These are phyloP conservation scores for Vigna mungo DNA, from an alignment of 306 rosid genomes.

Conservation along the genomic window DNA sequence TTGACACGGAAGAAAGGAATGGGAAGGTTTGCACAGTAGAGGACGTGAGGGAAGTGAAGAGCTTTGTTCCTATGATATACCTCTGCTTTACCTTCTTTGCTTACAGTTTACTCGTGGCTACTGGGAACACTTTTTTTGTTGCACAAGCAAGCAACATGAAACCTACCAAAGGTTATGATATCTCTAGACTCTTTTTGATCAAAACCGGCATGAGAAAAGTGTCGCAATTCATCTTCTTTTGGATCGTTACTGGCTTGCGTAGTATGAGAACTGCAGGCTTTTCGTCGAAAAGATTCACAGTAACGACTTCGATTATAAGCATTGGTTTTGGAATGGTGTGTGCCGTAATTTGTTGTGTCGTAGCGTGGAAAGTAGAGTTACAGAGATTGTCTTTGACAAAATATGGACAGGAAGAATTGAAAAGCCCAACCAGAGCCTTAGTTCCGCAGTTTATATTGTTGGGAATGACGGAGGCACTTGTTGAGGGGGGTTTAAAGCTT, in stretches of 20 bases:
- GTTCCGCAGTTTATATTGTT: slow-evolving; percentile 3
- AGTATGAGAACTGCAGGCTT: neutral
- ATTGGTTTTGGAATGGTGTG: slow-evolving; percentile 15
- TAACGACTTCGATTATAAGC: neutral
- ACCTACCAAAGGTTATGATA: neutral
- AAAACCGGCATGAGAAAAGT: rapidly evolving
- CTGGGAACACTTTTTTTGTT: slow-evolving; percentile 25
- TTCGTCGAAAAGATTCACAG: neutral
- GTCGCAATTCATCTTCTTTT: neutral
- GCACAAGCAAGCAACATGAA: neutral
- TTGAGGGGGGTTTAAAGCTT: neutral
- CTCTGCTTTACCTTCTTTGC: neutral
- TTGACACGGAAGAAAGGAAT: neutral
- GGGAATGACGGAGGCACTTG: neutral
- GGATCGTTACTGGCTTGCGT: too few species aligned
- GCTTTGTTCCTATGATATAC: neutral
- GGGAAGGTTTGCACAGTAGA: neutral
- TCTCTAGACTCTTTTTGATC: neutral
- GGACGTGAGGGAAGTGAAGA: slow-evolving; percentile 13
- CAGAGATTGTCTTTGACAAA: neutral
- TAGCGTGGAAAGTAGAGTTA: slow-evolving; percentile 24
- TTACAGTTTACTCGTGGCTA: neutral
- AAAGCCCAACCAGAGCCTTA: neutral
- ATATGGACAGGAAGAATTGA: too few species aligned
- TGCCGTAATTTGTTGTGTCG: slow-evolving; percentile 4